phyloP scores from a whole-genome alignment of 257 asterid species.

The Catharanthus roseus region DNA sequence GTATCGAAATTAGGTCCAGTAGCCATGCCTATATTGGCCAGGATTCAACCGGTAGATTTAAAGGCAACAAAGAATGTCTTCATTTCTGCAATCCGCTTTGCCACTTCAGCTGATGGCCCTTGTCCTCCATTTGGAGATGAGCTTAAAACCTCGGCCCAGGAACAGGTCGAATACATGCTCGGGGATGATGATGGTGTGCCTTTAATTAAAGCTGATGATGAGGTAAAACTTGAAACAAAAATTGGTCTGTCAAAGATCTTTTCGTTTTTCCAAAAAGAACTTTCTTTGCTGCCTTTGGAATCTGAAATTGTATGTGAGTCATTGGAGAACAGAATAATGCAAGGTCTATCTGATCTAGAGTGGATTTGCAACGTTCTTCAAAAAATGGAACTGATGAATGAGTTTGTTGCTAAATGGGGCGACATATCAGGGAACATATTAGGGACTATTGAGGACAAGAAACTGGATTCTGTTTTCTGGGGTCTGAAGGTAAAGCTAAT shows the following conservation, averaged over 20 bases:
- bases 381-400: conserved; percentile 63
- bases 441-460: conserved; percentile 32
- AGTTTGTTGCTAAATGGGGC: conserved; percentile 56
- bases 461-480: conserved; percentile 43
- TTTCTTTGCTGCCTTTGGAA: conserved; percentile 34
- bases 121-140: conserved; percentile 58
- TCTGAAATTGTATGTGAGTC: conserved; percentile 14
- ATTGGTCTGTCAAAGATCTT: conserved; percentile 44
- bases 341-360: conserved; percentile 47
- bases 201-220: conserved; percentile 44
- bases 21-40: conserved; percentile 46
- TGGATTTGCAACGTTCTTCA: conserved; percentile 62
- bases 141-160: conserved; percentile 65
- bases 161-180: conserved; percentile 81
- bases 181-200: conserved; percentile 54
- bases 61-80: conserved; percentile 49
- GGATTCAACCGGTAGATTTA: conserved; percentile 42
- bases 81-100: conserved; percentile 60
- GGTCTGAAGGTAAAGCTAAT: conserved; percentile 49
- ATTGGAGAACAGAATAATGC: conserved; percentile 32
- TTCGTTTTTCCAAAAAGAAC: conserved; percentile 38
- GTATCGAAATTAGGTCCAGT: conserved; percentile 34
- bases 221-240: conserved; percentile 48
- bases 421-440: conserved; percentile 39
- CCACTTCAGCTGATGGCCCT: conserved; percentile 41